phyloP scores from a whole-genome alignment of 75 land plant species.

The Cryptomeria japonica region DNA sequence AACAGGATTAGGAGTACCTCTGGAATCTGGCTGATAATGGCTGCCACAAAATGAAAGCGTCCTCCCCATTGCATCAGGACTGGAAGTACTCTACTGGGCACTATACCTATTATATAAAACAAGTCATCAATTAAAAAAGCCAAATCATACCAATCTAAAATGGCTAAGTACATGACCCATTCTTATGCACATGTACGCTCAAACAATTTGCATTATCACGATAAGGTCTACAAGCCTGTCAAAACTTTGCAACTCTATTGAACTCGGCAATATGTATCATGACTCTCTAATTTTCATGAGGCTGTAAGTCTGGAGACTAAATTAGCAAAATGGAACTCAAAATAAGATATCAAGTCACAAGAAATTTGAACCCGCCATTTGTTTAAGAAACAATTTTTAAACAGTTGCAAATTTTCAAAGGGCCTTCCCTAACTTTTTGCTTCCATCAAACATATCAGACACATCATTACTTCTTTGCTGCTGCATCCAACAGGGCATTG shows the following conservation, averaged over 20 bases:
- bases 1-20: conserved; percentile 37
- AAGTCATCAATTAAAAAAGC: conserved; percentile 8
- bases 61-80: conserved; percentile 86
- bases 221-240: too few relatives aligned
- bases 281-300: neutral
- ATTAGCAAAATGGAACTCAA: neutral
- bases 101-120: conserved; percentile 40
- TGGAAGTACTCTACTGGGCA: conserved; percentile 62
- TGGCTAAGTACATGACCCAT: neutral
- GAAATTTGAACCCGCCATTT: neutral
- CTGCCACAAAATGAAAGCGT: conserved; percentile 66
- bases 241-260: conserved; percentile 4
- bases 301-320: neutral
- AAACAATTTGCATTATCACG: neutral
- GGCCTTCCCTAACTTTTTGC: too few relatives aligned
- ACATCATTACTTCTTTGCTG: neutral
- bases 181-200: neutral
- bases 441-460: neutral
- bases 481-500: neutral
- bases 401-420: neutral
- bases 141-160: neutral
- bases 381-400: neutral
- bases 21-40: conserved; percentile 49
- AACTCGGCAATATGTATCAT: neutral
- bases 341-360: neutral